phyloP scores from a whole-genome alignment of 2,329 filamentous ascomycete genomes.

The Capronia coronata region DNA sequence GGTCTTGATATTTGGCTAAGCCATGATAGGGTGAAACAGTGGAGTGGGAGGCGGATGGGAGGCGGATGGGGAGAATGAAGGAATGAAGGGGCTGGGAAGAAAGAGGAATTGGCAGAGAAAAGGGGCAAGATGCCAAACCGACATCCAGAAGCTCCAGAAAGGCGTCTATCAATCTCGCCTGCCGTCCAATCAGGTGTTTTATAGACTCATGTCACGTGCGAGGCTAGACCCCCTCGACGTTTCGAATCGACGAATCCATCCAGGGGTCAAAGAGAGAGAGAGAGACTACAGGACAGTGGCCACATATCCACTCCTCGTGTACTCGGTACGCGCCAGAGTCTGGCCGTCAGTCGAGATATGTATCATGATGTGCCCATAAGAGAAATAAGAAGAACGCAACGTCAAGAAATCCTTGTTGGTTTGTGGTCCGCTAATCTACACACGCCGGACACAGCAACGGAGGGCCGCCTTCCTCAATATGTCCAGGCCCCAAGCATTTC shows the following conservation, averaged over 20 bases:
- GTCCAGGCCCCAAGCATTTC: slow-evolving; percentile 36
- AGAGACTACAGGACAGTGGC: too few species aligned
- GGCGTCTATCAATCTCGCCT: slow-evolving; percentile 7
- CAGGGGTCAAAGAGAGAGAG: too few species aligned
- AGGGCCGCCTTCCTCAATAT: slow-evolving; percentile 19
- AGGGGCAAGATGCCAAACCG: too few species aligned
- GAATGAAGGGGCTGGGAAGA: slow-evolving; percentile 2
- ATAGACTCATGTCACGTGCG: slow-evolving; percentile 2
- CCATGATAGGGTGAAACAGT: background rate
- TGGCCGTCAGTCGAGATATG: too few species aligned
- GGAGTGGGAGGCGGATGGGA: background rate
- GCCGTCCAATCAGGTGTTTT: background rate
- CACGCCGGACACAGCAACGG: slow-evolving; percentile 18
- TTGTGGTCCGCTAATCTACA: slow-evolving; percentile 13
- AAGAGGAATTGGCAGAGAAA: background rate
- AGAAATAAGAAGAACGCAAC: too few species aligned
- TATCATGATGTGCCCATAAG: too few species aligned
- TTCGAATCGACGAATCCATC: background rate
- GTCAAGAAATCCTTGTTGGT: too few species aligned
- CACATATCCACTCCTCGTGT: too few species aligned
- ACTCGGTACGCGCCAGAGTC: too few species aligned
- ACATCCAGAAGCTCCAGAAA: too few species aligned
- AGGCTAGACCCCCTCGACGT: slow-evolving; percentile 5
- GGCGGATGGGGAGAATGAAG: background rate
- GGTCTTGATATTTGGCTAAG: background rate